These are phyloP conservation scores for Fonsecaea nubica DNA, from an alignment of 2,329 filamentous ascomycete genomes.

Conservation along the genomic window DNA sequence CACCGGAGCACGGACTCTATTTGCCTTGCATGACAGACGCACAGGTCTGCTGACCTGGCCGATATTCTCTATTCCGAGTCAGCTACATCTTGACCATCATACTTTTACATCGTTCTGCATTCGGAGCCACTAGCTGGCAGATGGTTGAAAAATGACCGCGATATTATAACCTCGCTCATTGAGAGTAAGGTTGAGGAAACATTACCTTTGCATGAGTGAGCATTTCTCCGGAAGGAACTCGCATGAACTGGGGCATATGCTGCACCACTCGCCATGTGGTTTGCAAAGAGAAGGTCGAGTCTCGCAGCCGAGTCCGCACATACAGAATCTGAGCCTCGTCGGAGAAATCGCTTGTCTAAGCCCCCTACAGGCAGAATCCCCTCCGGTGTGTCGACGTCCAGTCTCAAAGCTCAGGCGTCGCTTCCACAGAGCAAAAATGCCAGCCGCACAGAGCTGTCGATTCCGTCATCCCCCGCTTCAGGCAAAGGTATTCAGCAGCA, in stretches of 20 bases:
- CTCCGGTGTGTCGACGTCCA: slow-evolving; percentile 24
- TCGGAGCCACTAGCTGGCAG: not conserved
- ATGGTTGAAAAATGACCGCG: not conserved
- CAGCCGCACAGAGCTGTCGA: slow-evolving; percentile 22
- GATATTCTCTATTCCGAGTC: not conserved
- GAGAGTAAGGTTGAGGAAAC: not conserved
- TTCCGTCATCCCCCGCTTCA: slow-evolving; percentile 25
- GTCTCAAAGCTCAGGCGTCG: slow-evolving; percentile 19
- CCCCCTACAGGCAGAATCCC: slow-evolving; percentile 36
- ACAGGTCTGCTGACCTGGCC: not conserved
- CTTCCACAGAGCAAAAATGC: slow-evolving; percentile 25
- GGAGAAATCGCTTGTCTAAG: slow-evolving; percentile 40
- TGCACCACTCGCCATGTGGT: slow-evolving; percentile 26
- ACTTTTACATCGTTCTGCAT: not conserved
- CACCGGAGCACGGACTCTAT: slow-evolving; percentile 4
- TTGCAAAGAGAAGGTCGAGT: slow-evolving; percentile 31
- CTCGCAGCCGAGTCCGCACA: slow-evolving; percentile 20
- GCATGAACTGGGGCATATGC: not conserved
- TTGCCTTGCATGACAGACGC: not conserved
- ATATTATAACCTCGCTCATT: not conserved
- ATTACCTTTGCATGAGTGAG: not conserved
- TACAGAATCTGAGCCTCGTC: slow-evolving; percentile 31
- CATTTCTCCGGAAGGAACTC: not conserved
- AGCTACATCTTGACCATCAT: not conserved
- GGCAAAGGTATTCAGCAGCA: slow-evolving; percentile 19